A percentile compares a stretch with the other conserved stretches of the same genome.
phyloP scores from a whole-genome alignment of 495 filamentous ascomycete species.

The Penicillium cosmopolitanum region DNA sequence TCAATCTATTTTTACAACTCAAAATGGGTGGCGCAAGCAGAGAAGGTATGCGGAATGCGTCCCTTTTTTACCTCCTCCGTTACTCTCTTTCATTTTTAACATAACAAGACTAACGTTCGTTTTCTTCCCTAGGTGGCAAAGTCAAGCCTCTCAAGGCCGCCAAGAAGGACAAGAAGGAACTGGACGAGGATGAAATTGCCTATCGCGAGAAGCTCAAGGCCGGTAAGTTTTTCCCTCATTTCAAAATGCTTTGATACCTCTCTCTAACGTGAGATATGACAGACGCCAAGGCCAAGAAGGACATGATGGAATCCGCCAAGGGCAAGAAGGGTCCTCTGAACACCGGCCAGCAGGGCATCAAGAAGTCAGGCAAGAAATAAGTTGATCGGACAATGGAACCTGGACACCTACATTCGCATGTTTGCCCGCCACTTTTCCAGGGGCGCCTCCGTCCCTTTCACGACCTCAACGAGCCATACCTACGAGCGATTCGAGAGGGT shows the following conservation, averaged over 20 bases:
- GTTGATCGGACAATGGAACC: background rate
- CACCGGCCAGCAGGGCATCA: slow-evolving; percentile 80
- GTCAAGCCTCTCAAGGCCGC: slow-evolving; percentile 80
- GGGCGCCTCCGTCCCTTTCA: slow-evolving; percentile 41
- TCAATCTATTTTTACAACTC: slow-evolving; percentile 13
- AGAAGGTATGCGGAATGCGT: slow-evolving; percentile 54
- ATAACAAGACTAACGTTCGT: slow-evolving; percentile 7
- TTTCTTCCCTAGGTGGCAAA: slow-evolving; percentile 67
- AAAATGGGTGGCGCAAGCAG: slow-evolving; percentile 70
- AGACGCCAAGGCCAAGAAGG: slow-evolving; percentile 81
- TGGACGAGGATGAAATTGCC: slow-evolving; percentile 77
- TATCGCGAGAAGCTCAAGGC: slow-evolving; percentile 74
- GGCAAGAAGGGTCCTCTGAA: slow-evolving; percentile 66
- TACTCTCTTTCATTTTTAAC: background rate
- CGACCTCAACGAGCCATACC: slow-evolving; percentile 42
- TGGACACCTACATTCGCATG: background rate
- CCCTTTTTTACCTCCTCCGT: background rate
- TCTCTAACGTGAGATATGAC: background rate
- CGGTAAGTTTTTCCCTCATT: slow-evolving; percentile 50
- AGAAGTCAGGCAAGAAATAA: slow-evolving; percentile 91
- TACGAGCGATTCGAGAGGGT: slow-evolving; percentile 15
- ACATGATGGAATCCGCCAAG: slow-evolving; percentile 66
- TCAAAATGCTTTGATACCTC: background rate
- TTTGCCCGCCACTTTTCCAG: slow-evolving; percentile 59
- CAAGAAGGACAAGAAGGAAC: slow-evolving; percentile 75